phyloP scores from a whole-genome alignment of 371 early-diverging fungal genomes.

The Mucor irregularis region DNA sequence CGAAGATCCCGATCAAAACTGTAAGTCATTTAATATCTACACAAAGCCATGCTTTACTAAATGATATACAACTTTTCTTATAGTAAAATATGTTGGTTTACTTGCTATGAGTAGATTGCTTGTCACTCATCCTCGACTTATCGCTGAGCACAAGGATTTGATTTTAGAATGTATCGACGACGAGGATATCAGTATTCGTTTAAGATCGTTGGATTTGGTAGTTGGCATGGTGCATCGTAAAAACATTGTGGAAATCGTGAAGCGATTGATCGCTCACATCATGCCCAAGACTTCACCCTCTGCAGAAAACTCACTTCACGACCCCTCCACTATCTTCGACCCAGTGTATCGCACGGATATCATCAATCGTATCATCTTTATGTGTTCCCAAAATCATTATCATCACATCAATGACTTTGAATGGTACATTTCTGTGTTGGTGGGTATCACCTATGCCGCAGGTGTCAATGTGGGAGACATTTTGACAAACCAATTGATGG shows the following conservation, averaged over 20 bases:
- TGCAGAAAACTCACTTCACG: constrained; percentile 28
- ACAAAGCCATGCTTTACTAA: background rate
- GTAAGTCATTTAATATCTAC: constrained; percentile 45
- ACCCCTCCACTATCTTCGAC: constrained; percentile 58
- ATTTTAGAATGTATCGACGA: constrained; percentile 91
- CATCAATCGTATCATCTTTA: constrained; percentile 75
- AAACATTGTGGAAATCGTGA: constrained; percentile 80
- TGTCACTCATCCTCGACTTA: constrained; percentile 80
- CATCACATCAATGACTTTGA: constrained; percentile 88
- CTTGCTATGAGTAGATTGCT: constrained; percentile 82
- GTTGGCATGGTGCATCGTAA: constrained; percentile 82
- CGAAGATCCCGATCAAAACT: constrained; percentile 90
- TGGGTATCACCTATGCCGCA: constrained; percentile 72
- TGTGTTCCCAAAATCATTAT: constrained; percentile 86
- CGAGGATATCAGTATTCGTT: constrained; percentile 87
- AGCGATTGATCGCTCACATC: constrained; percentile 80
- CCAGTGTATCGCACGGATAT: constrained; percentile 80
- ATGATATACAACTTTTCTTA: background rate
- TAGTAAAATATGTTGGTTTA: constrained; percentile 92
- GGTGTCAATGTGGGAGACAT: constrained; percentile 74
- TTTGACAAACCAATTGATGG: constrained; percentile 78
- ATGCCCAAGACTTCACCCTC: constrained; percentile 37
- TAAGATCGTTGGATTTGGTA: constrained; percentile 84
- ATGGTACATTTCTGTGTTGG: constrained; percentile 89
- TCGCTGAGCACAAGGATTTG: constrained; percentile 78